Base-by-base conservation (phyloP, 106 monocot genomes). In the Acorus calamus region DNA sequence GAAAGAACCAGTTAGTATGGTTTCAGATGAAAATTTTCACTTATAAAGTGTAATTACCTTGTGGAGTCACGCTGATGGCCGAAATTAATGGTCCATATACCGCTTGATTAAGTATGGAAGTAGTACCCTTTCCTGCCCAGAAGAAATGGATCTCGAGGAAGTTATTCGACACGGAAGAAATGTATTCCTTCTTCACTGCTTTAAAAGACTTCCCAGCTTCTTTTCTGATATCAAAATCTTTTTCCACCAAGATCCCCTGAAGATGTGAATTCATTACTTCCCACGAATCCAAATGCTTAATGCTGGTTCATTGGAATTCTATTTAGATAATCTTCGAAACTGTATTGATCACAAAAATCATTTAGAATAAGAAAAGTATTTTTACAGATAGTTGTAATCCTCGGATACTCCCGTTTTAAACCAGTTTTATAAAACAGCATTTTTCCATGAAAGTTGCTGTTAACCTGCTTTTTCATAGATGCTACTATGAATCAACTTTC, bases 101-200 rank as follows among this genome's bases (percentile, higher is more conserved):
- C 8, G 66, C 73, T 49, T 66, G 42, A 8, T 46, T 52, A 1
- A 66, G 73, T 60, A 74, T 66, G 46, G 60, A 66, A 48, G 59
- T 60, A 49, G 73, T 65, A 11, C 73, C 73, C 60, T 66, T 74
- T 8, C 73, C 73, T 41, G 73, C 66, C 73, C 73, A 74, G 13
- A 74, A 67, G 52, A 74, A 48, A 48, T 74, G 73, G 51, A 74
- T 48, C 44, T 74, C 73, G 3, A 74, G 73, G 53, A 74, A 74
- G 59, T 74, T 74, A 3, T 74, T 14, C 4, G 53, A 54, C 7
- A 74, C 74, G 11, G n/a, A 3, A 48, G 74, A 47, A 6, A 7
- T 44, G 47, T 56, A 74, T 6, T 48, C 49, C 55, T 13, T 68
- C 6, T 45, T 58, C 9, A 74, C 60, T 42, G 74, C 74, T 47